phyloP scores from a whole-genome alignment of 192 early-diverging fungal genomes.

The Radiomyces spectabilis region DNA sequence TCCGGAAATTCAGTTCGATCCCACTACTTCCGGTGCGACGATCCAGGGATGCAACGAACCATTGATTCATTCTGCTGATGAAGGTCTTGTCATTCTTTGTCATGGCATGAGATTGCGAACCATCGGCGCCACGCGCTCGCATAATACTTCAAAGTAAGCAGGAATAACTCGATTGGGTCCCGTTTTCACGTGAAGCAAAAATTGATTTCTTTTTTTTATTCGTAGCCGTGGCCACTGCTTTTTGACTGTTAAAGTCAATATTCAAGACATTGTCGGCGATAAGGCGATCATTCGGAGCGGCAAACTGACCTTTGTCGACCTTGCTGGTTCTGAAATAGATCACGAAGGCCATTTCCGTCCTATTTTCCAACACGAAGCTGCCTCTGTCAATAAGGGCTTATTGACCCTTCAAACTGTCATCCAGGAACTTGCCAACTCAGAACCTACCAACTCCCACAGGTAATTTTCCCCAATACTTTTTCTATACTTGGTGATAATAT shows the following conservation, averaged over 20 bases:
- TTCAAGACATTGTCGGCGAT: constrained; percentile 80
- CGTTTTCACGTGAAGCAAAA: no score
- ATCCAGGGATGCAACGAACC: constrained; percentile 80
- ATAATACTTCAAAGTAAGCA: constrained; percentile 73
- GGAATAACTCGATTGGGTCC: no score
- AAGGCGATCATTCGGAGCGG: constrained; percentile 89
- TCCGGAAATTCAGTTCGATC: no score
- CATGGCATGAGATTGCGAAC: constrained; percentile 66
- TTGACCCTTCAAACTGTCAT: no score
- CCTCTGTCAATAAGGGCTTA: no score
- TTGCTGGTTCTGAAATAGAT: constrained; percentile 94
- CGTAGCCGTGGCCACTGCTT: constrained; percentile 87
- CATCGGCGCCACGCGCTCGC: constrained; percentile 81
- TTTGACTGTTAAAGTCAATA: constrained; percentile 85
- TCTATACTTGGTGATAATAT: no score
- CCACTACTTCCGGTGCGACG: constrained; percentile 63
- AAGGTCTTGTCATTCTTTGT: constrained; percentile 69
- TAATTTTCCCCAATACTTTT: no score
- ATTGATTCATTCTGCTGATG: constrained; percentile 60
- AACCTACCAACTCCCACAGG: no score
- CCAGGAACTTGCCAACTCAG: no score
- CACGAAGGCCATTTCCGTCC: no score
- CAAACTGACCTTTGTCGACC: constrained; percentile 93
- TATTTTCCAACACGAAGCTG: no score
- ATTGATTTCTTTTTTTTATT: no score